A percentile compares a stretch with the other conserved stretches of the same genome.
Conservation (phyloP, 2,329 filamentous ascomycete genomes). For the Colletotrichum cuscutae region DNA sequence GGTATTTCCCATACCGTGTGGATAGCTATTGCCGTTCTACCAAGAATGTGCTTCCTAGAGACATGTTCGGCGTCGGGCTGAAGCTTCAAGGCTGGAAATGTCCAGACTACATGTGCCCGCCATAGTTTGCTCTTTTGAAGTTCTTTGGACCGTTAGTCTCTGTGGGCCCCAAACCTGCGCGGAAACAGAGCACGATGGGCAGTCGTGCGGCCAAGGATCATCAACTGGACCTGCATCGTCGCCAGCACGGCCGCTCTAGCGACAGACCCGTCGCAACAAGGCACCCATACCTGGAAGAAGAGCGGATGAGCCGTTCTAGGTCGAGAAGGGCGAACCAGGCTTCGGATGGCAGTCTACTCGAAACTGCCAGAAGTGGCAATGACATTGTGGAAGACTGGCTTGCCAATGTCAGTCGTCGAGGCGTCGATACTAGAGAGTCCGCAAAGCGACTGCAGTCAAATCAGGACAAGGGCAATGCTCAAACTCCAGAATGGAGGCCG, state of each 20-base stretch:
- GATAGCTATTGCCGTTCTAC: neutral
- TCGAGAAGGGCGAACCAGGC: neutral
- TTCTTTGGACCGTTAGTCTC: neutral
- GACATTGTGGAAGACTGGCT: slow-evolving; percentile 27
- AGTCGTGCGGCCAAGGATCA: neutral
- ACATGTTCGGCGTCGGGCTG: neutral
- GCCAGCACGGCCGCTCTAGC: neutral
- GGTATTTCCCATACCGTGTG: neutral
- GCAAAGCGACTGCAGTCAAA: neutral
- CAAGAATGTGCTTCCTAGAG: neutral
- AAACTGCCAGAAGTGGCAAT: neutral
- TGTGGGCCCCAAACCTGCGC: neutral
- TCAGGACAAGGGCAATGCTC: neutral
- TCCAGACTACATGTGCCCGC: neutral
- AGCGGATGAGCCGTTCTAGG: neutral
- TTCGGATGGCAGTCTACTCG: neutral
- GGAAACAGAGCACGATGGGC: neutral
- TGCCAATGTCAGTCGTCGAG: slow-evolving; percentile 11
- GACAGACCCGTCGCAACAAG: neutral
- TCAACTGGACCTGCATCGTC: neutral
- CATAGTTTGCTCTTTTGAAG: neutral
- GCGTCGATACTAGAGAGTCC: neutral
- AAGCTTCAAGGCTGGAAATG: neutral
- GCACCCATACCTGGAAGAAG: too few relatives aligned
- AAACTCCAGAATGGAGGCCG: neutral